Base-by-base conservation (phyloP, 805 yeast species). In the Cyberlindnera mrakii region DNA sequence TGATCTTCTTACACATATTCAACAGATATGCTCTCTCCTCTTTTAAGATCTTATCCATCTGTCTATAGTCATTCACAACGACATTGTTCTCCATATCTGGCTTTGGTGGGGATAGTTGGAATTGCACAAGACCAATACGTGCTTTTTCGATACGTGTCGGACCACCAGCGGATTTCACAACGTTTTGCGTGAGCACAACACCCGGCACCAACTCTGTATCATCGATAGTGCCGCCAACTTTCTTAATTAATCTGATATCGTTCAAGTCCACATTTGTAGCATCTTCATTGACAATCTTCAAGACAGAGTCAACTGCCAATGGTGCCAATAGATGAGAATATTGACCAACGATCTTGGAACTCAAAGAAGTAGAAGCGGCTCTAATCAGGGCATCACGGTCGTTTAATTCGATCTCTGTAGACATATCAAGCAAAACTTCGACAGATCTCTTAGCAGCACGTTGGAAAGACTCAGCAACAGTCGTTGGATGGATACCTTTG, bases 21-120 rank as follows among this genome's bases (percentile, higher is more conserved):
- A 93, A 76, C 59, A 93, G 70, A 63, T 93, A 93, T 25, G 96
- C 93, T 63, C 99, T 82, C 73, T 93, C 99, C 68, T 93, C 99
- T 62, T 95, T 93, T 62, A 93, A 74, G 55, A 93, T 93, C 70
- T 91, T 93, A 67, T 93, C 99, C 99, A 93, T 93, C 68, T 93
- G 99, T 67, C 99, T 80, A 71, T 93, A 93, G 66, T 93, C 99
- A 61, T 86, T 93, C 43, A 93, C 98, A 45, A 93, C 96, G 39
- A 93, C 91, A 62, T 90, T 91, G 66, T 93, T 93, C 70, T 93
- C 99, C 84, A 95, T 57, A 36, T 76, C 72, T 86, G 99, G 72
- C 86, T 93, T 71, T 89, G 99, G 59, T 85, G 78, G 97, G 77
- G 33, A 98, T 85, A 68, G 88, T 88, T 37, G 99, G 95, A 63